Conservation (phyloP, 768 basidiomycete species). For the Cubamyces lactineus region DNA sequence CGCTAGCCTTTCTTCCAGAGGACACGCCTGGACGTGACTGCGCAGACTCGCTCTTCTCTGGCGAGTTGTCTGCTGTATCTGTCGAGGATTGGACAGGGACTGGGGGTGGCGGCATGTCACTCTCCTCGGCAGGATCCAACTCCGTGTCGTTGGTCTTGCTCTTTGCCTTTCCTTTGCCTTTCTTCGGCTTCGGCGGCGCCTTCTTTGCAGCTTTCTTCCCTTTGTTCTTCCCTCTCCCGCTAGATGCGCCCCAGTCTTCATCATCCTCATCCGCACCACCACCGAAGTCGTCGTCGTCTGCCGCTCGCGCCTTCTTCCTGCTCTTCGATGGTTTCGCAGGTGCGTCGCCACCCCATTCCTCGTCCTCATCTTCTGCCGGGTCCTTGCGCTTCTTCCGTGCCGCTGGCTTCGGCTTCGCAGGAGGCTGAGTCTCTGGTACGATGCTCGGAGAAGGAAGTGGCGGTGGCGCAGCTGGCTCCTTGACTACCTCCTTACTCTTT, state of each 20-base stretch:
- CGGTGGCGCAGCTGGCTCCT: constrained; percentile 9
- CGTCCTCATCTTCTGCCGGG: constrained; percentile 20
- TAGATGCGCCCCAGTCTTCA: constrained; percentile 26
- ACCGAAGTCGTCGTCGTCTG: constrained; percentile 31
- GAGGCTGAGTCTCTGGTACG: constrained; percentile 21
- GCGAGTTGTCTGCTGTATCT: not conserved
- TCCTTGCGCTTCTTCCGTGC: constrained; percentile 22
- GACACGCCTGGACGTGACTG: too few species aligned
- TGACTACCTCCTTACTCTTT: not conserved
- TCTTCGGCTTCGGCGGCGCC: constrained; percentile 24
- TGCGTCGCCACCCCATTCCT: constrained; percentile 21
- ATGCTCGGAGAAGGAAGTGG: constrained; percentile 10
- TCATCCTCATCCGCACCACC: constrained; percentile 30
- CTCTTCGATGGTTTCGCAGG: constrained; percentile 24
- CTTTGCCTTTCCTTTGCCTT: constrained; percentile 8
- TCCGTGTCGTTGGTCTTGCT: constrained; percentile 10
- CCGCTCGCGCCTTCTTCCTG: constrained; percentile 25
- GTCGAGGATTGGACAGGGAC: not conserved
- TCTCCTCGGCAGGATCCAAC: not conserved
- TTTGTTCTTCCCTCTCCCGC: constrained; percentile 26
- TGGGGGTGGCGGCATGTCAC: constrained; percentile 12
- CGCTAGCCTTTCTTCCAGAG: not conserved
- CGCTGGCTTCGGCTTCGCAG: not conserved
- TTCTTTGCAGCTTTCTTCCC: constrained; percentile 21
- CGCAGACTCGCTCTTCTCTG: not conserved